Evolutionary conservation across 805 yeast genomes (phyloP), one percentile per base, ranked within the genome.

Genomic region (Ogataea pini): DNA sequence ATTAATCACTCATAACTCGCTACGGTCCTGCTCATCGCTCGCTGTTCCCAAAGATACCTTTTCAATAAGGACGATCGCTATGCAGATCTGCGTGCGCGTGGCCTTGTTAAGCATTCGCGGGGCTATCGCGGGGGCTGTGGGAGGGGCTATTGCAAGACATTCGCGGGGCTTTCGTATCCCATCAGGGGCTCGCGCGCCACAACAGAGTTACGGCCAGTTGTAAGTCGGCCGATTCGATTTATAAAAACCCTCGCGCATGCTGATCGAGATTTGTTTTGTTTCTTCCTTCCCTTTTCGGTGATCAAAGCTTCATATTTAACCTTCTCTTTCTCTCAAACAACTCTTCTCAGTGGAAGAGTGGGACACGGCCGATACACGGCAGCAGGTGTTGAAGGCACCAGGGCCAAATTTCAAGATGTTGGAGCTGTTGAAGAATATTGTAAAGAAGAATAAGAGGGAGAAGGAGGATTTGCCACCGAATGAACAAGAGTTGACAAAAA

Each of bases 391-490:
- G 19, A 37, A 10, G 27, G 25, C 22, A 22, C 46, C 33, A 31
- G 6, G 19, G 16, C 27, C 47, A 32, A 22, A 12, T 45, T 40
- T 36, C 50, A 45, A 13, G 8, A 63, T 63, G 68, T 40, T 63
- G 36, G 68, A 63, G 36, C 49, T 63, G 10, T 59, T 63, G 42
- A 63, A 63, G 28, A 63, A 56, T 32, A 61, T 63, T 10, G 55
- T 63, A 27, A 56, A 55, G 41, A 59, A 51, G 46, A 57, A 48
- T 33, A 55, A 49, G 42, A 47, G 50, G 22, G 54, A 44, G 9
- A 40, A 37, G 7, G 43, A 5, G 43, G 46, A 31, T 6, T 24
- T 37, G 41, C 29, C 20, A 13, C 32, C 32, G 16, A 34, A 20
- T n/a, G 37, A 20, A n/a, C n/a, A n/a, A n/a, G n/a, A 16, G 37